These are phyloP conservation scores for Lodderomyces jiufengensis DNA, from an alignment of 1,139 yeast genomes.

Conservation along the genomic window DNA sequence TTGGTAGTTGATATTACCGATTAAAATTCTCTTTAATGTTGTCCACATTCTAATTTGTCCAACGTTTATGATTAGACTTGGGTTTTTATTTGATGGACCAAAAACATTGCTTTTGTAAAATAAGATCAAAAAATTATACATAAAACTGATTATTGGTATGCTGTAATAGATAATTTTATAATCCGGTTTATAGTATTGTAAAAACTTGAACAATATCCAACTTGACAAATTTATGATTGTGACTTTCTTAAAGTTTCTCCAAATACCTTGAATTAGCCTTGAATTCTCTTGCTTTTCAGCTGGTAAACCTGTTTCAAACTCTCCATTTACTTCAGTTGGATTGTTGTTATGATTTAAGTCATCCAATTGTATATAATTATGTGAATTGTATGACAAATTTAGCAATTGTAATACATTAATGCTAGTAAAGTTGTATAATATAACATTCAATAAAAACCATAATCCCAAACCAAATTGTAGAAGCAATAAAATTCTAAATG, in stretches of 20 bases:
- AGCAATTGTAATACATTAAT: slow-evolving; percentile 37
- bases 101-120: slow-evolving; percentile 15
- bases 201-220: slow-evolving; percentile 20
- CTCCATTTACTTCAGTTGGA: slow-evolving; percentile 25
- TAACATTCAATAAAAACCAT: slow-evolving; percentile 33
- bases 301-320: slow-evolving; percentile 27
- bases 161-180: slow-evolving; percentile 13
- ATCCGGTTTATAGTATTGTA: slow-evolving; percentile 16
- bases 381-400: slow-evolving; percentile 36
- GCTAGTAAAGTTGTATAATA: slow-evolving; percentile 19
- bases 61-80: too few relatives aligned
- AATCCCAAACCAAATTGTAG: slow-evolving; percentile 31
- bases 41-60: slow-evolving; percentile 47
- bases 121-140: slow-evolving; percentile 16
- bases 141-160: slow-evolving; percentile 21
- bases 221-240: slow-evolving; percentile 21
- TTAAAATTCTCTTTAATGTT: slow-evolving; percentile 49
- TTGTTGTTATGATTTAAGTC: slow-evolving; percentile 7
- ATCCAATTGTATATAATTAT: slow-evolving; percentile 33
- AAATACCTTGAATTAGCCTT: slow-evolving; percentile 32
- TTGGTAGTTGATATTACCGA: slow-evolving; percentile 53
- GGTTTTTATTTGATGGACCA: background rate
- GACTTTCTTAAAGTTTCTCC: slow-evolving; percentile 23
- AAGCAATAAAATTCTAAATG: slow-evolving; percentile 33
- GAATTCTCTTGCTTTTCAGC: slow-evolving; percentile 33